Evolutionary conservation across 805 yeast species (phyloP).

Genomic region (Babjeviella inositovora): DNA sequence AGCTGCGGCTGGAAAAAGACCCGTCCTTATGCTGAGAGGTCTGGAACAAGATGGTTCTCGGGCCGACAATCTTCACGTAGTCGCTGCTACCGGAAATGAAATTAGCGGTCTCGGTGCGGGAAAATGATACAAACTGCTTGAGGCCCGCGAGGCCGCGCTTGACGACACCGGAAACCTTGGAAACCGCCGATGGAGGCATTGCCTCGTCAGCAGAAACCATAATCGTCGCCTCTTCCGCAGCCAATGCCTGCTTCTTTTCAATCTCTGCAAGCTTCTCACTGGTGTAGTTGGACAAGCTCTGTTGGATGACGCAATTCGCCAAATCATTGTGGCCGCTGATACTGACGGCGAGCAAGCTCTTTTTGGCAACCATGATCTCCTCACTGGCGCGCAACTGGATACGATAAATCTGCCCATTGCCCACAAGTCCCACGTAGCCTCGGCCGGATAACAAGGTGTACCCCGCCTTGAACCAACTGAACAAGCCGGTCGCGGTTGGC

Average conservation of each 20-base stretch:
- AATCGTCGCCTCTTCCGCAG: too few species aligned
- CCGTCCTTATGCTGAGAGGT: conserved; percentile 17
- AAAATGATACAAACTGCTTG: background rate
- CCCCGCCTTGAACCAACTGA: conserved; percentile 16
- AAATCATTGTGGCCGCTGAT: conserved; percentile 31
- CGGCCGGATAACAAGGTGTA: conserved; percentile 37
- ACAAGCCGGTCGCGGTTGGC: conserved; percentile 21
- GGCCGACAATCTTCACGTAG: conserved; percentile 36
- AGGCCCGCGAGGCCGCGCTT: too few species aligned
- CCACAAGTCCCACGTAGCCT: conserved; percentile 37
- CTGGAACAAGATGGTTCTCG: conserved; percentile 31
- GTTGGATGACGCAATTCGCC: conserved; percentile 16
- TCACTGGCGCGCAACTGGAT: conserved; percentile 26
- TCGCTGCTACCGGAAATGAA: conserved; percentile 15
- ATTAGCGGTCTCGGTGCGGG: background rate
- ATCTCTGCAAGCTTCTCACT: conserved; percentile 2
- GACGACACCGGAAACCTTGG: background rate
- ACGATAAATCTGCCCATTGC: conserved; percentile 35
- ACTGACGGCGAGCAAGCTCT: conserved; percentile 30
- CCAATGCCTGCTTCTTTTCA: background rate
- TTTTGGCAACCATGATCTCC: conserved; percentile 25
- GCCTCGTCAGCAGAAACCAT: conserved; percentile 1
- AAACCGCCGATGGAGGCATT: background rate
- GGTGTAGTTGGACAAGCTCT: conserved; percentile 4
- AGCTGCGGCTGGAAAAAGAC: conserved; percentile 2